Conservation (phyloP, 495 filamentous ascomycete genomes). For the Hyaloscypha variabilis region DNA sequence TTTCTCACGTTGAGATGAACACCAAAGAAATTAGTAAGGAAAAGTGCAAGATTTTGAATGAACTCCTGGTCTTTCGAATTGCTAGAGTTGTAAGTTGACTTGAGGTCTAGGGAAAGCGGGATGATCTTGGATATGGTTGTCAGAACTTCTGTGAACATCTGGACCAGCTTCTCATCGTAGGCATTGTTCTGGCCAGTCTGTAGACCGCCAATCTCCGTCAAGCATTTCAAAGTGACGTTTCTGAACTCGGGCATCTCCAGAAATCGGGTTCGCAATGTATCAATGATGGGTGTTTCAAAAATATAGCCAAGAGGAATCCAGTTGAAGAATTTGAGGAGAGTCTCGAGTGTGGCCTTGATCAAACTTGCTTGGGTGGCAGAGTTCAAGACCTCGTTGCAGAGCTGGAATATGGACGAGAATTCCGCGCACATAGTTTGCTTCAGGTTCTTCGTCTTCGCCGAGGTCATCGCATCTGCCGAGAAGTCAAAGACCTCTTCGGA, state of each 20-base stretch:
- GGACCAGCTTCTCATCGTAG: constrained; percentile 91
- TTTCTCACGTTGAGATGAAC: constrained; percentile 80
- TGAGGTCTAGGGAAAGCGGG: constrained; percentile 84
- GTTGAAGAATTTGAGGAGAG: constrained; percentile 92
- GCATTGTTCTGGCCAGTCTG: constrained; percentile 74
- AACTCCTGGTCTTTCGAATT: constrained; percentile 96
- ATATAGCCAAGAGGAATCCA: constrained; percentile 99
- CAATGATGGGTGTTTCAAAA: constrained; percentile 96
- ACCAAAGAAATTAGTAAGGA: constrained; percentile 93
- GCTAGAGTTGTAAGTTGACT: constrained; percentile 84
- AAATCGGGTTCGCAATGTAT: constrained; percentile 88
- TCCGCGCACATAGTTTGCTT: constrained; percentile 98
- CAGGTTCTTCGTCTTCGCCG: constrained; percentile 88
- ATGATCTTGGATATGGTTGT: constrained; percentile 89
- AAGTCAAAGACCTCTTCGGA: constrained; percentile 99
- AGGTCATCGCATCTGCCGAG: constrained; percentile 98
- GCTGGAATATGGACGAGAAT: constrained; percentile 95
- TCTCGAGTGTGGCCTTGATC: constrained; percentile 92
- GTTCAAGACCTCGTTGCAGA: constrained; percentile 90
- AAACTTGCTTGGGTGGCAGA: constrained; percentile 86
- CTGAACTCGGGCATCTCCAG: constrained; percentile 90
- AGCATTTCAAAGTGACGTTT: constrained; percentile 93
- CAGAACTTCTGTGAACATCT: constrained; percentile 96
- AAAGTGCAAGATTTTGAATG: constrained; percentile 93
- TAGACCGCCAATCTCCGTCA: constrained; percentile 95